These are phyloP conservation scores for Chlamydomonas sphaeroides DNA, from an alignment of 139 green algal species.

Conservation along the genomic window DNA sequence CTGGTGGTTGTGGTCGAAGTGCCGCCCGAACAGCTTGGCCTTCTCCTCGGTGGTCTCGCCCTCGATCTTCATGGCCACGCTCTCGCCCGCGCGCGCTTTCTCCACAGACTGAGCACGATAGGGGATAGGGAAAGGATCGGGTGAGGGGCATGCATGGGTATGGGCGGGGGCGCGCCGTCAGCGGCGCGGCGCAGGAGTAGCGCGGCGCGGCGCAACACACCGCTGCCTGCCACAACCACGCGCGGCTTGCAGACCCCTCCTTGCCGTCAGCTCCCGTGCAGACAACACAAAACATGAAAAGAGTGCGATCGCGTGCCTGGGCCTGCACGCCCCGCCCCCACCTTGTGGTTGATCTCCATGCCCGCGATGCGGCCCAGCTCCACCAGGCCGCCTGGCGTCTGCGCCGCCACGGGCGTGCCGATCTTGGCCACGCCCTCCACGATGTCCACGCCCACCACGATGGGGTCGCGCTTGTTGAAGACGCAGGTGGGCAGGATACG, in stretches of 20 bases:
- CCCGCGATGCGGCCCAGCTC: constrained; percentile 92
- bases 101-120: constrained; percentile 79
- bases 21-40: constrained; percentile 87
- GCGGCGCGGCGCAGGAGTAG: no score
- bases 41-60: constrained; percentile 69
- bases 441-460: constrained; percentile 92
- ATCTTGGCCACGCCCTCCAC: constrained; percentile 66
- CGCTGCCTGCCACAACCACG: no score
- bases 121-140: neutral
- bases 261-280: no score
- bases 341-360: constrained; percentile 97
- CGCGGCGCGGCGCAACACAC: no score
- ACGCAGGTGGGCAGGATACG: constrained; percentile 94
- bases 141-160: neutral
- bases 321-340: no score
- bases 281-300: no score
- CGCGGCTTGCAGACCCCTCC: no score
- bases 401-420: constrained; percentile 76
- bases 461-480: constrained; percentile 99
- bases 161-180: no score
- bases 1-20: constrained; percentile 89
- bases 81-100: constrained; percentile 80
- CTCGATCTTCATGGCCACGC: constrained; percentile 98
- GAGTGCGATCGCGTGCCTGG: no score
- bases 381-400: constrained; percentile 88